Percentiles rank a stretch among this genome's conserved stretches.
phyloP scores from a whole-genome alignment of 2,329 filamentous ascomycete species.

The Rutstroemia sp. region DNA sequence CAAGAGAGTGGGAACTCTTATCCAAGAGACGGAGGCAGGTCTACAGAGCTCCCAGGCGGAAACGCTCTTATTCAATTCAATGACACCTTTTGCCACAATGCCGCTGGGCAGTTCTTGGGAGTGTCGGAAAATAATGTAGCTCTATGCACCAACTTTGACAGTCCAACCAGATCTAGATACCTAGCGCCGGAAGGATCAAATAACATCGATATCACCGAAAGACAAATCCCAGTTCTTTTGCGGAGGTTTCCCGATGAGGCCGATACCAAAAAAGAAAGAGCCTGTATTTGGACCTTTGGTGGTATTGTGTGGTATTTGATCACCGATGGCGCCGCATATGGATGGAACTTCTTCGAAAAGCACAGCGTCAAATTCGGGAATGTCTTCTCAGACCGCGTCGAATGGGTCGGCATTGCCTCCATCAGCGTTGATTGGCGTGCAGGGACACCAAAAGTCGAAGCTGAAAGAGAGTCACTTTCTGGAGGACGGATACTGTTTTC shows the following conservation, averaged over 20 bases:
- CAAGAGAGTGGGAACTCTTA: conserved; percentile 13
- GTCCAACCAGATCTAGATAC: conserved; percentile 13
- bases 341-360: conserved; percentile 7
- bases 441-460: neutral
- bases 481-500: conserved; percentile 1
- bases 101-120: conserved; percentile 10
- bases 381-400: neutral
- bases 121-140: conserved; percentile 10
- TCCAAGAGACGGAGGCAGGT: conserved; percentile 18
- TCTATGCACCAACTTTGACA: neutral
- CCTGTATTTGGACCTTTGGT: conserved; percentile 4
- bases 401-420: conserved; percentile 4
- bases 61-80: conserved; percentile 18
- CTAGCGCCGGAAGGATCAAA: neutral
- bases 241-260: conserved; percentile 3
- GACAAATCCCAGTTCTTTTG: conserved; percentile 4
- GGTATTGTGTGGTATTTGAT: conserved; percentile 4
- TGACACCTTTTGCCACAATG: conserved; percentile 18
- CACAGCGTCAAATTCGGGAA: neutral
- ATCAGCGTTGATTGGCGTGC: conserved; percentile 3
- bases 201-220: conserved; percentile 3
- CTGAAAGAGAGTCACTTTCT: neutral
- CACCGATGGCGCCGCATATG: conserved; percentile 1
- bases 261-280: neutral
- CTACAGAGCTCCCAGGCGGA: conserved; percentile 11